Percentiles rank a stretch among this genome's conserved stretches.
phyloP scores from a whole-genome alignment of 306 rosid genomes.

The Pyrus bretschneideri region DNA sequence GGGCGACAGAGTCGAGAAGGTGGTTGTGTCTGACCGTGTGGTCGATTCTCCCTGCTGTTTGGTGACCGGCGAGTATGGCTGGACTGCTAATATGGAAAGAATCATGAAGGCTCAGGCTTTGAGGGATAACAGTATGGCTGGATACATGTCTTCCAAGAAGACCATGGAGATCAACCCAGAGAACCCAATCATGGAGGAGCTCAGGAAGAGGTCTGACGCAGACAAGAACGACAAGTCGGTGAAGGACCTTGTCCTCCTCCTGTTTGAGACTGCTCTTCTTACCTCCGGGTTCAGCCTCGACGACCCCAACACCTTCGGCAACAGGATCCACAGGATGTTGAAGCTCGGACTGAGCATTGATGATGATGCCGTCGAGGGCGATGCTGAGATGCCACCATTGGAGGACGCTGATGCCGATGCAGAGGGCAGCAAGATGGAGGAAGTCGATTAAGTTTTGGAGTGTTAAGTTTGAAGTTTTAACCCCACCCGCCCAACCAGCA shows the following conservation, averaged over 20 bases:
- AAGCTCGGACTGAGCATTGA: slow-evolving; percentile 94
- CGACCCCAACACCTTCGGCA: slow-evolving; percentile 92
- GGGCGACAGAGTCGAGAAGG: slow-evolving; percentile 93
- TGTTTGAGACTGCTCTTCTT: slow-evolving; percentile 82
- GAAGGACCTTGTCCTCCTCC: slow-evolving; percentile 82
- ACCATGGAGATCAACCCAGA: slow-evolving; percentile 96
- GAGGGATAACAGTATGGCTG: slow-evolving; percentile 91
- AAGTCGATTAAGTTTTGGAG: slow-evolving; percentile 50
- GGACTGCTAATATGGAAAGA: slow-evolving; percentile 98
- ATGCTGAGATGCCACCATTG: slow-evolving; percentile 82
- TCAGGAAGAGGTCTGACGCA: slow-evolving; percentile 73
- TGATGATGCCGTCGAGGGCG: slow-evolving; percentile 56
- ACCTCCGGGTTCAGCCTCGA: slow-evolving; percentile 97
- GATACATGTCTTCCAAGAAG: slow-evolving; percentile 94
- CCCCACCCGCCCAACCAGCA: background rate
- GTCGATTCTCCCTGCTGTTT: slow-evolving; percentile 91
- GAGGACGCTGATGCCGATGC: slow-evolving; percentile 83
- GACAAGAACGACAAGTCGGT: slow-evolving; percentile 94
- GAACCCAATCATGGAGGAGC: slow-evolving; percentile 93
- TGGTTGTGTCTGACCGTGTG: slow-evolving; percentile 85
- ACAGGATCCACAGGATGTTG: slow-evolving; percentile 93
- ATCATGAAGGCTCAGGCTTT: slow-evolving; percentile 94
- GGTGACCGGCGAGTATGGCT: slow-evolving; percentile 89
- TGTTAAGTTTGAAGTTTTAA: background rate
- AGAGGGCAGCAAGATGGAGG: slow-evolving; percentile 97